Percentiles rank a stretch among this genome's conserved stretches.
Evolutionary conservation across 2,329 filamentous ascomycete genomes (phyloP).

Genomic region (Colletotrichum limetticola): DNA sequence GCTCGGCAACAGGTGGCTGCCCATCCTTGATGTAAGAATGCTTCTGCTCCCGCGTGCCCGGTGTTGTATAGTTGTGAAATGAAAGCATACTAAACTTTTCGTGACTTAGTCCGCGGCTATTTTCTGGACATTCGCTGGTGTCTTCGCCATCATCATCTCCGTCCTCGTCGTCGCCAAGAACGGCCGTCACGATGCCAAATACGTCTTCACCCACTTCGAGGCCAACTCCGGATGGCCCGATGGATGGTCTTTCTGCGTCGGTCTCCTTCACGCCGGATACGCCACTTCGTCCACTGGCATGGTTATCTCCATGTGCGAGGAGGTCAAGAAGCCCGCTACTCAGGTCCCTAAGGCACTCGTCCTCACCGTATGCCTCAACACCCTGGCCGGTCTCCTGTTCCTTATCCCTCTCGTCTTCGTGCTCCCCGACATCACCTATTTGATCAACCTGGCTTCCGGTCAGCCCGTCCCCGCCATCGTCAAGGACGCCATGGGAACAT

Average conservation of each 20-base stretch:
- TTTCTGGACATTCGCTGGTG: constrained; percentile 79
- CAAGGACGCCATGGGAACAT: constrained; percentile 68
- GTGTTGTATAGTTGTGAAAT: background rate
- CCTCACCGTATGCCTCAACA: constrained; percentile 73
- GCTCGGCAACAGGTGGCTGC: constrained; percentile 75
- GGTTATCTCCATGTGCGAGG: constrained; percentile 84
- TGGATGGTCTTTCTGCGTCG: constrained; percentile 80
- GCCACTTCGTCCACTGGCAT: constrained; percentile 82
- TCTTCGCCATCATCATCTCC: constrained; percentile 72
- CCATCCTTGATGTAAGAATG: constrained; percentile 73
- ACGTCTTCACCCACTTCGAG: constrained; percentile 77
- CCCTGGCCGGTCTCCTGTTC: constrained; percentile 73
- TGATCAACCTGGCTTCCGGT: constrained; percentile 63
- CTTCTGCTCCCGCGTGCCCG: background rate
- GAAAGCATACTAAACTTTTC: constrained; percentile 1
- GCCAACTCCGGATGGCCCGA: constrained; percentile 74
- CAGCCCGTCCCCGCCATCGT: constrained; percentile 75
- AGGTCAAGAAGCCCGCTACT: constrained; percentile 71
- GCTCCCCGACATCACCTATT: constrained; percentile 68
- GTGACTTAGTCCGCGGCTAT: constrained; percentile 72
- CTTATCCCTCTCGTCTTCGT: constrained; percentile 77
- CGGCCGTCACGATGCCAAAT: constrained; percentile 71
- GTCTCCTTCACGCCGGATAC: constrained; percentile 77
- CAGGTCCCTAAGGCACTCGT: constrained; percentile 82
- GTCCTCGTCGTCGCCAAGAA: constrained; percentile 74